phyloP scores from a whole-genome alignment of 2,329 filamentous ascomycete genomes.

The Trichoderma sp. region DNA sequence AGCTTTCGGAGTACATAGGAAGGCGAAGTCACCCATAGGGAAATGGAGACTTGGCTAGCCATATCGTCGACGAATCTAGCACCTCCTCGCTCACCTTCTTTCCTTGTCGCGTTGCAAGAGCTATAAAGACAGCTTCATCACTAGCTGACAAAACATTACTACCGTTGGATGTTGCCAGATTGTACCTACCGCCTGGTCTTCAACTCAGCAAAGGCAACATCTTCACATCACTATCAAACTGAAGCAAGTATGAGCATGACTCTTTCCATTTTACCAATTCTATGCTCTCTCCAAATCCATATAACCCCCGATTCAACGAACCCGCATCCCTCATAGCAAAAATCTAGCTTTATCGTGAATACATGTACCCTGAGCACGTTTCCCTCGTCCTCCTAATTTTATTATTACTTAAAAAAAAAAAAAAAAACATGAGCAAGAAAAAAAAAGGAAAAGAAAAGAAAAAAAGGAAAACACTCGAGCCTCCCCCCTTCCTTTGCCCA shows the following conservation, averaged over 20 bases:
- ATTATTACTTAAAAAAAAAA: neutral
- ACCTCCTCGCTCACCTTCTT: too few relatives aligned
- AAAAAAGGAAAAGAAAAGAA: neutral
- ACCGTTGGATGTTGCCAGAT: too few relatives aligned
- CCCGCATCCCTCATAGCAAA: slow-evolving; percentile 17
- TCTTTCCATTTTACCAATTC: slow-evolving; percentile 14
- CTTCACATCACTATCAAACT: neutral
- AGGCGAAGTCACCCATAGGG: too few relatives aligned
- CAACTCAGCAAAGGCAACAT: neutral
- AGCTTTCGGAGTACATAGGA: too few relatives aligned
- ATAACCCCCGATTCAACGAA: neutral
- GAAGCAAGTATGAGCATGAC: neutral
- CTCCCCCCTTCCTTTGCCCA: neutral
- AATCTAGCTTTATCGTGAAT: neutral
- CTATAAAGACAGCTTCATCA: too few relatives aligned
- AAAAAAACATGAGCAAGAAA: neutral
- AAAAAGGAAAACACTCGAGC: neutral
- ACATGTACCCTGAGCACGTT: neutral
- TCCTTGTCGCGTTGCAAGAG: too few relatives aligned
- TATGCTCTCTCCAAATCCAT: slow-evolving; percentile 4
- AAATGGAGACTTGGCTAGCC: too few relatives aligned
- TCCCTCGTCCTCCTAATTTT: neutral
- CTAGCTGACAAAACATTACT: too few relatives aligned
- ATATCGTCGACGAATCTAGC: too few relatives aligned
- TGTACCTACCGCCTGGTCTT: too few relatives aligned